These are phyloP conservation scores for Cardiospermum halicacabum DNA, from an alignment of 345 rosid species.

Conservation along the genomic window DNA sequence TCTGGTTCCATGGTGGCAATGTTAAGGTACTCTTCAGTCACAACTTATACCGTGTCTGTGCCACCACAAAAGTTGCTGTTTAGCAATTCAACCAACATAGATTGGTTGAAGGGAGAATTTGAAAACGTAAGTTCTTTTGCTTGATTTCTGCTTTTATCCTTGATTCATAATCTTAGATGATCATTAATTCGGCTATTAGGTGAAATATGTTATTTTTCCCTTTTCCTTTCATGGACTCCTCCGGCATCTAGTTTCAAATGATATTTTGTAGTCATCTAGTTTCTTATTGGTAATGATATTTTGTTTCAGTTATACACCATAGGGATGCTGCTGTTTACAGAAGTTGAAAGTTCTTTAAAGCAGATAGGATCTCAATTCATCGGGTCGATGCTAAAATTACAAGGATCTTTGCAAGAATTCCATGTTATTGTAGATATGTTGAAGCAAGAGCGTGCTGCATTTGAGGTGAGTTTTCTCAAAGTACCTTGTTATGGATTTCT, in stretches of 20 bases:
- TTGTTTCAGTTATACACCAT: constrained; percentile 48
- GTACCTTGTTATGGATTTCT: not conserved
- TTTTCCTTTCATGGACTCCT: not conserved
- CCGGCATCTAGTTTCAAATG: no score
- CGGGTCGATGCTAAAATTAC: constrained; percentile 42
- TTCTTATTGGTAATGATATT: constrained; percentile 7
- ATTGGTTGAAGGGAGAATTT: constrained; percentile 55
- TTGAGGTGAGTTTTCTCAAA: constrained; percentile 54
- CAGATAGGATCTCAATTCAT: constrained; percentile 38
- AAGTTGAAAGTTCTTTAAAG: constrained; percentile 46
- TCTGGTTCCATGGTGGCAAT: constrained; percentile 82
- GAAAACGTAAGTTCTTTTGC: constrained; percentile 37
- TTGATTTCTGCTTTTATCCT: constrained; percentile 5
- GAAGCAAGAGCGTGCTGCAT: constrained; percentile 46
- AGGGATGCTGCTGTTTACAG: constrained; percentile 58
- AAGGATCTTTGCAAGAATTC: constrained; percentile 40
- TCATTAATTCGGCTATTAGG: constrained; percentile 6
- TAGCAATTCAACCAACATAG: constrained; percentile 41
- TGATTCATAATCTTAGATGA: constrained; percentile 8
- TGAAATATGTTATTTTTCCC: not conserved
- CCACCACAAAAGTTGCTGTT: constrained; percentile 72
- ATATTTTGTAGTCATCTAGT: no score
- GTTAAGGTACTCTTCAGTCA: constrained; percentile 76
- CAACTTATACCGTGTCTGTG: constrained; percentile 60
- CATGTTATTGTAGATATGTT: constrained; percentile 61